These are phyloP conservation scores for Barnettozyma vustinii DNA, from an alignment of 805 yeast species.

Conservation along the genomic window DNA sequence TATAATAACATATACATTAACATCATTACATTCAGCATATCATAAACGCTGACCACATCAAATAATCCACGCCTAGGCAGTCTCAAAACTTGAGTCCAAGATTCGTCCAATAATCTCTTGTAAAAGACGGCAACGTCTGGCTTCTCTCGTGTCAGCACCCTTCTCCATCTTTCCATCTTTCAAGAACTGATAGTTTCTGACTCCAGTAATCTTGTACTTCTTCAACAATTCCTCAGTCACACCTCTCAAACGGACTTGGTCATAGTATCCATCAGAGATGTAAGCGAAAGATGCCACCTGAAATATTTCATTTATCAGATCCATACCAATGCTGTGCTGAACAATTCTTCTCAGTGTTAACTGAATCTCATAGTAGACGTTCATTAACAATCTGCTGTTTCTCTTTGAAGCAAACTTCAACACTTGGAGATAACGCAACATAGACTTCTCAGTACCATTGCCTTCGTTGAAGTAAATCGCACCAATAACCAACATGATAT, in stretches of 20 bases:
- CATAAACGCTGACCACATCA: not conserved
- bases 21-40: not conserved
- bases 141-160: not conserved
- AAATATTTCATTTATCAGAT: conserved; percentile 27
- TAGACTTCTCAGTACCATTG: conserved; percentile 31
- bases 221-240: conserved; percentile 7
- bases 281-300: conserved; percentile 30
- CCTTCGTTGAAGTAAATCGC: conserved; percentile 28
- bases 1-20: not conserved
- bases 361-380: conserved; percentile 27
- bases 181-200: conserved; percentile 9
- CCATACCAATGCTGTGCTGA: conserved; percentile 12
- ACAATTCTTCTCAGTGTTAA: conserved; percentile 26
- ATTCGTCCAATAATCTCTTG: conserved; percentile 8
- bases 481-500: conserved; percentile 31
- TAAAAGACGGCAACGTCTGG: conserved; percentile 1
- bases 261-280: conserved; percentile 19
- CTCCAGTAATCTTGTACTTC: conserved; percentile 10
- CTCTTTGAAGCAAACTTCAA: conserved; percentile 27
- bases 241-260: conserved; percentile 2
- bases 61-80: not conserved
- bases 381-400: conserved; percentile 30
- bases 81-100: conserved; percentile 5
- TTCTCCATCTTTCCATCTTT: not conserved
- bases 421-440: conserved; percentile 29